Percentiles rank a stretch among this genome's conserved stretches.
These are phyloP conservation scores for Theileria sp. DNA, from an alignment of 169 alveolate species.

Conservation along the genomic window DNA sequence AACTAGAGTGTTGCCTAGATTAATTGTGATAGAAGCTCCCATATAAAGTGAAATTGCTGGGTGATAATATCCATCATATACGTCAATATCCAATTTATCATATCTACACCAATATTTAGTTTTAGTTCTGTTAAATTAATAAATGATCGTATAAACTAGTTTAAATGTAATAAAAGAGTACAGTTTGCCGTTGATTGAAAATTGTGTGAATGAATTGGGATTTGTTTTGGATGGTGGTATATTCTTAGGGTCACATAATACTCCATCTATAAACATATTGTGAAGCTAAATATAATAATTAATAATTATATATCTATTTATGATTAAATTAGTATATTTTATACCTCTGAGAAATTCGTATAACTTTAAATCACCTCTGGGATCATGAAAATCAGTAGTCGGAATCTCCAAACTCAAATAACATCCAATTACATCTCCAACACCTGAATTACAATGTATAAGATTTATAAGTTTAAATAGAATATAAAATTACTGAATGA, in stretches of 20 bases:
- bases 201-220: conserved; percentile 74
- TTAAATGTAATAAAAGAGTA: background rate
- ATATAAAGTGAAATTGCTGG: conserved; percentile 83
- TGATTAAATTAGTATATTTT: background rate
- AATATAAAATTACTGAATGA: conserved; percentile 19
- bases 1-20: conserved; percentile 59
- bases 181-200: conserved; percentile 78
- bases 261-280: conserved; percentile 64
- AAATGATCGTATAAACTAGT: background rate
- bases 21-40: conserved; percentile 81
- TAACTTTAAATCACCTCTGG: conserved; percentile 78
- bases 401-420: conserved; percentile 65
- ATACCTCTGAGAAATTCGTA: conserved; percentile 76
- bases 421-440: conserved; percentile 75
- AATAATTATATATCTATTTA: no score
- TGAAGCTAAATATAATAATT: no score
- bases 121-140: background rate
- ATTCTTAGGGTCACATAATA: conserved; percentile 78
- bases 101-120: conserved; percentile 38
- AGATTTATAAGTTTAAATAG: conserved; percentile 5
- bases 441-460: conserved; percentile 16
- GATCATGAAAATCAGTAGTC: conserved; percentile 70
- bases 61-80: conserved; percentile 80
- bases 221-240: conserved; percentile 70
- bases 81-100: conserved; percentile 60